phyloP scores from a whole-genome alignment of 2,329 filamentous ascomycete species.

The Alternaria dauci region DNA sequence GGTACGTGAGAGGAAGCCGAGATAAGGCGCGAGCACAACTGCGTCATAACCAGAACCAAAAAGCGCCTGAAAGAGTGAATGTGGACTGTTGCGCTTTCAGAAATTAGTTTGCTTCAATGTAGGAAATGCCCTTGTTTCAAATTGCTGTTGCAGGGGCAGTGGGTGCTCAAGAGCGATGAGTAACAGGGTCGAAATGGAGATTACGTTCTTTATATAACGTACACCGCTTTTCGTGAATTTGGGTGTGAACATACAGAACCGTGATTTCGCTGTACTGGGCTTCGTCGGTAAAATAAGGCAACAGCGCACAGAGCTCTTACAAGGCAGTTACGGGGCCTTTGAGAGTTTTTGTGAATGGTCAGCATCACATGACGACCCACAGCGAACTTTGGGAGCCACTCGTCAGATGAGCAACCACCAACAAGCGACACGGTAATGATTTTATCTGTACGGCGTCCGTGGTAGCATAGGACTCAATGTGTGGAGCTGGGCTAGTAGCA shows the following conservation, averaged over 20 bases:
- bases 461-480: not conserved
- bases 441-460: not conserved
- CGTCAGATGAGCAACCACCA: not conserved
- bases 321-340: not conserved
- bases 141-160: not conserved
- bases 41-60: not conserved
- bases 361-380: not conserved
- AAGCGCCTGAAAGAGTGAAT: not conserved
- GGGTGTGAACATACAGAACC: not conserved
- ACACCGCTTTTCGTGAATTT: not conserved
- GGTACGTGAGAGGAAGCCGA: not conserved
- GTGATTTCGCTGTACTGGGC: not conserved
- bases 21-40: not conserved
- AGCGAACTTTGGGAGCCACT: not conserved
- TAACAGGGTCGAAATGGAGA: not conserved
- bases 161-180: not conserved
- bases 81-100: not conserved
- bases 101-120: not conserved
- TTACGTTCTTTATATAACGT: not conserved
- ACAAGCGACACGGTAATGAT: not conserved
- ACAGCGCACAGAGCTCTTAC: not conserved
- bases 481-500: not conserved
- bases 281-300: not conserved
- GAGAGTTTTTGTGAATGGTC: slow-evolving; percentile 1
- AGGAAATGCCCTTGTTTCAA: not conserved